phyloP scores from a whole-genome alignment of 2,329 filamentous ascomycete species.

The Tricladium varicosporioides region DNA sequence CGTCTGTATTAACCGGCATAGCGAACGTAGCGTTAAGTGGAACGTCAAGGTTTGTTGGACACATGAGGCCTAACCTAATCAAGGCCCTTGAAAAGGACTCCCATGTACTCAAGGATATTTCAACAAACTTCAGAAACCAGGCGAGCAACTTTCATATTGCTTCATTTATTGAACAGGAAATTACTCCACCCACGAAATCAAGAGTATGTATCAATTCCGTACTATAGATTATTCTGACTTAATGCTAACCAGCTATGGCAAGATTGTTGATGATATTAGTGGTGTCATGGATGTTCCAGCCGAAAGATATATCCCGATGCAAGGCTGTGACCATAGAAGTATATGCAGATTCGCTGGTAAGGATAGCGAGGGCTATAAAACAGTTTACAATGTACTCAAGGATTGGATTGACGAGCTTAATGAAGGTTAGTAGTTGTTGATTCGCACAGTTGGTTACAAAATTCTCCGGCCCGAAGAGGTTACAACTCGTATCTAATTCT shows the following conservation, averaged over 20 bases:
- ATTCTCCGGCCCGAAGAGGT: no score
- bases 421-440: no score
- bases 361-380: no score
- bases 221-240: background rate
- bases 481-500: no score
- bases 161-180: constrained; percentile 15
- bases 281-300: constrained; percentile 5
- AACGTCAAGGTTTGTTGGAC: background rate
- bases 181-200: background rate
- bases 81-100: constrained; percentile 11
- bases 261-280: constrained; percentile 12
- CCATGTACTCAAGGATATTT: constrained; percentile 9
- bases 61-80: constrained; percentile 6
- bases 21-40: background rate
- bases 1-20: background rate
- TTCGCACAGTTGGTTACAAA: no score
- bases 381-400: no score
- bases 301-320: constrained; percentile 12
- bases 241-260: constrained; percentile 1
- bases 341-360: constrained; percentile 14
- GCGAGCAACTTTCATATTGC: constrained; percentile 9
- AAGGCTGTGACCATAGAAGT: constrained; percentile 15
- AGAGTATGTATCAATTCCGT: background rate
- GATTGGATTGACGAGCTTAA: no score
- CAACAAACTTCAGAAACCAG: constrained; percentile 13